Percentiles rank a stretch among this genome's conserved stretches.
These are phyloP conservation scores for Condylostoma magnum DNA, from an alignment of 169 alveolate species.

Conservation along the genomic window DNA sequence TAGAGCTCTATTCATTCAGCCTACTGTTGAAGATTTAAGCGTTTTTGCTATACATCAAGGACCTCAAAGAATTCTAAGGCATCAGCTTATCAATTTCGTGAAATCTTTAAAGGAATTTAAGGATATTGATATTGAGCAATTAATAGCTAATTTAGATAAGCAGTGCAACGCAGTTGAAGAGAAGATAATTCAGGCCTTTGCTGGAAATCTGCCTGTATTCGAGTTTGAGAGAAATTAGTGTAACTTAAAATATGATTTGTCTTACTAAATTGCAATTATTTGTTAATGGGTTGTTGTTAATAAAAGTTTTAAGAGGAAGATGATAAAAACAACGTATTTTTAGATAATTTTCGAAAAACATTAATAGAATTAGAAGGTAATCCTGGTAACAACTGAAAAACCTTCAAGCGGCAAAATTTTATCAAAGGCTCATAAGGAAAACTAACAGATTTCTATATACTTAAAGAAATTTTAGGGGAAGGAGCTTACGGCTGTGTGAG, in stretches of 20 bases:
- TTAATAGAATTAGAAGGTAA: too few relatives aligned
- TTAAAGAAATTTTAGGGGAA: neutral
- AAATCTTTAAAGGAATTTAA: constrained; percentile 40
- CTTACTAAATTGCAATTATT: too few relatives aligned
- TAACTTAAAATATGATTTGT: too few relatives aligned
- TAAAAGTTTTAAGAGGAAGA: too few relatives aligned
- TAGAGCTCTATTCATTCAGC: constrained; percentile 32
- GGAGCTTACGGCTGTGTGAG: neutral
- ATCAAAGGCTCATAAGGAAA: too few relatives aligned
- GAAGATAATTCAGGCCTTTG: neutral
- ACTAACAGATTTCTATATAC: neutral
- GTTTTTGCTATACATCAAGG: constrained; percentile 43
- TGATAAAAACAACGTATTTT: too few relatives aligned
- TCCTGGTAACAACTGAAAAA: too few relatives aligned
- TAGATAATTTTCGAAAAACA: too few relatives aligned
- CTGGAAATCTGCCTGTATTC: constrained; percentile 13
- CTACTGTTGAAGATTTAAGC: constrained; percentile 31
- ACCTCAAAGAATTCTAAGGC: constrained; percentile 37
- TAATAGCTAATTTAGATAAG: neutral
- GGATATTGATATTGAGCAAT: constrained; percentile 39
- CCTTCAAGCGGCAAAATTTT: too few relatives aligned
- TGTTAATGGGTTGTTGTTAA: too few relatives aligned
- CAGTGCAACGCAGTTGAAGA: neutral
- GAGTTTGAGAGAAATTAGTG: constrained; percentile 20
- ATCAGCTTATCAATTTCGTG: constrained; percentile 41